Base-by-base conservation (phyloP, 2,329 filamentous ascomycete genomes). In the Seiridium unicorne region DNA sequence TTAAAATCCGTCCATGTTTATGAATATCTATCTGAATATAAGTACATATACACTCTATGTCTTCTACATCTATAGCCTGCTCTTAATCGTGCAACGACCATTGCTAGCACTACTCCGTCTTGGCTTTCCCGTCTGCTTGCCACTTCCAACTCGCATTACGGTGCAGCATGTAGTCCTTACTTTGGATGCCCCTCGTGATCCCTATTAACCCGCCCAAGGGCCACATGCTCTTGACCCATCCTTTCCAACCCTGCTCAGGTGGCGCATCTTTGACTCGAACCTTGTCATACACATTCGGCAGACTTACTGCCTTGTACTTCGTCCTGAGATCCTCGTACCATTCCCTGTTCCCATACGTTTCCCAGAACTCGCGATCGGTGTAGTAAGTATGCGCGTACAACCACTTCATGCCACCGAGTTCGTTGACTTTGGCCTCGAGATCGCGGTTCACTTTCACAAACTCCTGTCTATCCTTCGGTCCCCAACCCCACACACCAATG, bases 381-480 rank as follows among this genome's bases (percentile, higher is more conserved):
- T 95, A 95, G 76, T 93, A 96, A 0, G 91, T 89, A 69, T 94
- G 90, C 3, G 92, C 91, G 73, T 96, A 96, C 10, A 96, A 79
- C 89, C 91, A 95, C 77, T 96, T 96, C 78, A 90, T 85, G 2
- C 92, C 92, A 51, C 88, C 87, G 1, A 95, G 82, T 64, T 86
- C 81, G 53, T 79, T 78, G 3, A 93, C 83, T 69, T 89, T 89
- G 26, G 78, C 76, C 76, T 96, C 92, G 26, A 96, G 80, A 48
- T 81, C 81, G 38, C 89, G 84, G 74, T 96, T 96, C 66, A 85
- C 84, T 44, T 75, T 71, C 2, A 93, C 79, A 68, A 93, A 93
- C n/a, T 81, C 79, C 1, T 75, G 73, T 42, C 76, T 76, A 54
- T 83, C 71, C 2, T 78, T 72, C 2, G 89, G 86, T 6, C 89